Conservation (phyloP, 2,329 filamentous ascomycete genomes). For the Penicillium sp. region DNA sequence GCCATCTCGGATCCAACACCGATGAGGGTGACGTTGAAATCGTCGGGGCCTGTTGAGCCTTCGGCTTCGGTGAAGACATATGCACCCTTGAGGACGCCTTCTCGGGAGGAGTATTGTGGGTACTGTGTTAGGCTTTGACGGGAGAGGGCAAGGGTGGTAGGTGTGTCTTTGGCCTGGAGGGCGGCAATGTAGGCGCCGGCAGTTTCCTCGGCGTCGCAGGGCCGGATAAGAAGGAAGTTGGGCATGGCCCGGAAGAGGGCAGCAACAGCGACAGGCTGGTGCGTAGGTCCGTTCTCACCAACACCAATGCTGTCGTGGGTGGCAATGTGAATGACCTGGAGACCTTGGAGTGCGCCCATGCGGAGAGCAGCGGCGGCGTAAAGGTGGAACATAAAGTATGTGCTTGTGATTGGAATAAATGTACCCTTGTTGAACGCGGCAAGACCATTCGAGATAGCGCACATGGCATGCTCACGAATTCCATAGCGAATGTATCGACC, state of each 20-base stretch:
- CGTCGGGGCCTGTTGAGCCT: constrained; percentile 16
- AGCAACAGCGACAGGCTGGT: constrained; percentile 20
- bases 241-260: constrained; percentile 22
- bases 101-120: constrained; percentile 45
- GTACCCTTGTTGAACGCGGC: constrained; percentile 24
- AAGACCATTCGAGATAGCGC: constrained; percentile 21
- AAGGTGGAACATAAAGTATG: constrained; percentile 19
- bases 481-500: constrained; percentile 21
- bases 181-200: constrained; percentile 18
- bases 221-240: constrained; percentile 17
- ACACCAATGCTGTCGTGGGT: constrained; percentile 24
- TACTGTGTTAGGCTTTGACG: constrained; percentile 13
- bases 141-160: constrained; percentile 18
- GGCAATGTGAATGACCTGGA: constrained; percentile 21
- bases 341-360: constrained; percentile 18
- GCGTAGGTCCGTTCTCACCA: constrained; percentile 22
- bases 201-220: constrained; percentile 19
- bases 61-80: constrained; percentile 45
- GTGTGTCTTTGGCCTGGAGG: constrained; percentile 13
- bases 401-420: constrained; percentile 17
- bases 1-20: constrained; percentile 55
- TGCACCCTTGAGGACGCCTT: constrained; percentile 43
- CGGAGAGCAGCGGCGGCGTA: constrained; percentile 21
- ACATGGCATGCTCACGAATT: constrained; percentile 22
- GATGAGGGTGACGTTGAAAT: constrained; percentile 51